Conservation (phyloP, 768 basidiomycete species). For the Tylopilus vinaceipallidus region DNA sequence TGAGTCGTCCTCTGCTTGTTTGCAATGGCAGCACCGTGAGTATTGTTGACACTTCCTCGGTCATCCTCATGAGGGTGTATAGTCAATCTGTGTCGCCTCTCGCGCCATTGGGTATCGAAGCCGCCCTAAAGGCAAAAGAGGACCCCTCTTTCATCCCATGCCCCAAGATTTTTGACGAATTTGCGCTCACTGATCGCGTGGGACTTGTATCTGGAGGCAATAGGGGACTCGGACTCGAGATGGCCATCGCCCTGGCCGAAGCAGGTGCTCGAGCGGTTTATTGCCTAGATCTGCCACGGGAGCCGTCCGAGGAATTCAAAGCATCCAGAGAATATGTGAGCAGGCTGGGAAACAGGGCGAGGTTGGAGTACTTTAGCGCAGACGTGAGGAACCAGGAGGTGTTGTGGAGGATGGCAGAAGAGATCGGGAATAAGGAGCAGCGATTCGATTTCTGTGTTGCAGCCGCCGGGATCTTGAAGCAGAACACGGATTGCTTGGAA, state of each 20-base stretch:
- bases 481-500: conserved; percentile 59
- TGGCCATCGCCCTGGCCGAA: conserved; percentile 72
- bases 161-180: conserved; percentile 59
- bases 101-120: conserved; percentile 61
- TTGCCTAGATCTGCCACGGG: conserved; percentile 59
- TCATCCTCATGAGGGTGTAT: neutral
- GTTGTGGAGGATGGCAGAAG: conserved; percentile 55
- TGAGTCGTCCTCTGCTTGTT: neutral
- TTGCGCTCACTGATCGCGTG: conserved; percentile 54
- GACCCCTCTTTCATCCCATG: conserved; percentile 35
- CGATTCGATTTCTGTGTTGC: conserved; percentile 77
- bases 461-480: conserved; percentile 69
- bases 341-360: conserved; percentile 39
- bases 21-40: conserved; percentile 16
- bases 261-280: conserved; percentile 69
- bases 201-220: conserved; percentile 64
- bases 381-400: conserved; percentile 64
- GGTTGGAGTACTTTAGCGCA: conserved; percentile 59
- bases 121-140: conserved; percentile 46
- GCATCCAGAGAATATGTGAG: conserved; percentile 51
- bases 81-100: conserved; percentile 50
- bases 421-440: conserved; percentile 64
- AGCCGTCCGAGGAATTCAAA: conserved; percentile 57
- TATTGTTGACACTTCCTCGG: neutral
- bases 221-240: conserved; percentile 78